Conservation (phyloP, 208 protist species). For the Leptomonas seymouri region DNA sequence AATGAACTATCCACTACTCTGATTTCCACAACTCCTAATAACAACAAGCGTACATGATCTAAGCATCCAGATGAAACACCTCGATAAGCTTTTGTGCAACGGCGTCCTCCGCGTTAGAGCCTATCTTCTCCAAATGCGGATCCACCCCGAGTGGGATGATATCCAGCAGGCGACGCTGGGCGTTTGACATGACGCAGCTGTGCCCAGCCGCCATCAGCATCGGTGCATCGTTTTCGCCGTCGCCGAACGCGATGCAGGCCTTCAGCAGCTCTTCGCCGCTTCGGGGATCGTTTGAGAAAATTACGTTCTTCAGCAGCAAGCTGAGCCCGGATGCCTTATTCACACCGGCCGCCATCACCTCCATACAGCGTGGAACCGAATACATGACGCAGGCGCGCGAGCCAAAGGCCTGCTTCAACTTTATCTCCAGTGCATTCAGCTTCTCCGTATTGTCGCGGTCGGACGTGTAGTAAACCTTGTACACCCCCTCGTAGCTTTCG, state of each 20-base stretch:
- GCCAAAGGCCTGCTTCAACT: conserved; percentile 18
- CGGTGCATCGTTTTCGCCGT: conserved; percentile 48
- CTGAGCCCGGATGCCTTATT: conserved; percentile 41
- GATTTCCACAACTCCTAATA: no score
- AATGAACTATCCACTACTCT: no score
- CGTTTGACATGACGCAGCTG: conserved; percentile 53
- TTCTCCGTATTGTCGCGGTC: conserved; percentile 11
- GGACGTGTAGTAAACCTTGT: conserved; percentile 48
- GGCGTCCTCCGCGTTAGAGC: conserved; percentile 38
- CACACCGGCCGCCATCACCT: conserved; percentile 48
- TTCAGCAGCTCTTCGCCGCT: conserved; percentile 29
- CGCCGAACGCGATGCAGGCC: conserved; percentile 53
- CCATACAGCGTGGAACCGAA: conserved; percentile 42
- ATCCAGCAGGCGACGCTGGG: conserved; percentile 25
- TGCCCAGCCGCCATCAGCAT: conserved; percentile 40
- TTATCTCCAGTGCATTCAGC: conserved; percentile 16
- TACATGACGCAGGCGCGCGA: conserved; percentile 23
- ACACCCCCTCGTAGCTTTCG: conserved; percentile 35
- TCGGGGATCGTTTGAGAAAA: conserved; percentile 23
- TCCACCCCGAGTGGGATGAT: conserved; percentile 27
- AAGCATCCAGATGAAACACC: conserved; percentile 25
- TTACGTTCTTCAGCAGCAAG: conserved; percentile 24
- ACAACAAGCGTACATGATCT: not conserved
- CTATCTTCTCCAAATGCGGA: conserved; percentile 40
- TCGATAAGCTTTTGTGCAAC: conserved; percentile 45